Evolutionary conservation across 305 asterid genomes (phyloP), one percentile per base, ranked within the genome.

Genomic region (Fraxinus xanthoxyloides): DNA sequence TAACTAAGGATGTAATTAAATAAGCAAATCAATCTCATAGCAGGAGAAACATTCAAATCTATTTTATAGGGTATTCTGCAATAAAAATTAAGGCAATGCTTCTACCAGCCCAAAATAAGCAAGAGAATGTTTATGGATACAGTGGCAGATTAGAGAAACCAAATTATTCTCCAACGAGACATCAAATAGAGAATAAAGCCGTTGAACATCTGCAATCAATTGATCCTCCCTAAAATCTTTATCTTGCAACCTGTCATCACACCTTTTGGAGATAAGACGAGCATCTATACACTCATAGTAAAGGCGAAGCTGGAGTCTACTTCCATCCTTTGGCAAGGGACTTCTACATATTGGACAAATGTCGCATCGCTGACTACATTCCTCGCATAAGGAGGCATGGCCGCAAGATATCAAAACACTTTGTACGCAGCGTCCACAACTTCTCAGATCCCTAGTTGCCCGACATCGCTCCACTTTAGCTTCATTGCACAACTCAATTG

Each of bases 371-470:
- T 92, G 98, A 81, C 94, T 88, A 82, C 98, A 97, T 86, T 97
- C 99, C 85, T 94, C 98, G 26, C 99, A 97, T 76, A 97, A 86
- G 78, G 99, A 93, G 80, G 99, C 97, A 87, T 97, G 99, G 26
- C 92, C 91, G 76, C 99, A 97, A 31, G 97, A 85, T 56, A 81
- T 84, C 78, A 93, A 89, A 84, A 92, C 90, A 85, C 95, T 91
- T 63, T 90, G 94, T 23, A 97, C 98, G 76, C 79, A 81, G 76
- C 97, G 93, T 26, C 98, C 97, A 70, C 99, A 97, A 86, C 97
- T 91, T 82, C 98, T 90, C 89, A 94, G 88, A 88, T 97, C 99
- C 88, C 99, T 94, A 76, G 97, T 90, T 15, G 99, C 98, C 83
- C 98, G 87, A 84, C 99, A 97, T 75, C 86, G 90, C 91, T 97